A percentile compares a stretch with the other conserved stretches of the same genome.
phyloP scores from a whole-genome alignment of 129 eudicot genomes.

The Ambrosia artemisiifolia region DNA sequence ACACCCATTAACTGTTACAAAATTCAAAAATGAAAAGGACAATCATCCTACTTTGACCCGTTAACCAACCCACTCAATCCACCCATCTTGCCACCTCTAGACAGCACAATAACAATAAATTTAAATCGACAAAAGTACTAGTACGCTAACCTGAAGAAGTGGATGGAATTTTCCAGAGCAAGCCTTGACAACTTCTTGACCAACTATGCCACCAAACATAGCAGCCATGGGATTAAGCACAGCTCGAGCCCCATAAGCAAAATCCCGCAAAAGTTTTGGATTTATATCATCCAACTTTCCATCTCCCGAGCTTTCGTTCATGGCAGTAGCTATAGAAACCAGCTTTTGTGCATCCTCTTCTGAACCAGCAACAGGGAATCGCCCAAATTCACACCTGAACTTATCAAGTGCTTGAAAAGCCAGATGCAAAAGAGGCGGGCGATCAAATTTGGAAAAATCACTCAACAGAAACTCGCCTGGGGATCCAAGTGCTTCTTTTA shows the following conservation, averaged over 20 bases:
- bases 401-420: constrained; percentile 85
- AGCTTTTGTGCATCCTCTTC: constrained; percentile 76
- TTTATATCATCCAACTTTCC: constrained; percentile 61
- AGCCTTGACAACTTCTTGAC: constrained; percentile 91
- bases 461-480: constrained; percentile 84
- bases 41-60: neutral
- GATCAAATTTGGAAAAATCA: constrained; percentile 86
- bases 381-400: constrained; percentile 50
- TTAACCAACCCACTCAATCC: neutral
- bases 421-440: constrained; percentile 87
- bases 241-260: constrained; percentile 88
- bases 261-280: constrained; percentile 64
- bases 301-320: constrained; percentile 55
- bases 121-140: neutral
- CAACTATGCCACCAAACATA: constrained; percentile 96
- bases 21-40: too few species aligned
- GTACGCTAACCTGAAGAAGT: constrained; percentile 63
- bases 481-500: constrained; percentile 60
- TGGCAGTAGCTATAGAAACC: constrained; percentile 48
- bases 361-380: constrained; percentile 72
- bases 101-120: neutral
- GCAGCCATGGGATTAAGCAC: constrained; percentile 96
- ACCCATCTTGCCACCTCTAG: neutral
- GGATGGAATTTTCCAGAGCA: constrained; percentile 98
- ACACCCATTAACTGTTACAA: too few species aligned